Base-by-base conservation (phyloP, 2,329 filamentous ascomycete genomes). In the Microdochium bolleyi region DNA sequence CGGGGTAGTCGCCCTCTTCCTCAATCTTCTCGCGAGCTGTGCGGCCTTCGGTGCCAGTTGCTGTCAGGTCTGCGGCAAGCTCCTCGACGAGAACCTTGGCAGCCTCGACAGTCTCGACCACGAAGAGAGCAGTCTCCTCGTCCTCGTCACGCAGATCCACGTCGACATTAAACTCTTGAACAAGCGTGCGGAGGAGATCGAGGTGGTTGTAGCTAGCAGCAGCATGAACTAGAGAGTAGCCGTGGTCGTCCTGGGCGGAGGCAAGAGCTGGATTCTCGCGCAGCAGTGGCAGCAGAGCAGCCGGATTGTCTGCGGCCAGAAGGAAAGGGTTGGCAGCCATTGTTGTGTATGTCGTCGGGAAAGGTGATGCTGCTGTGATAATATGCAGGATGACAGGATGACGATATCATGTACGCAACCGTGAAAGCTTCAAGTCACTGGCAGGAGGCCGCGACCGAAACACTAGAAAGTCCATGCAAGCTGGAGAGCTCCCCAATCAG, bases 201-300 rank as follows among this genome's bases (percentile, higher is more conserved):
- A 89, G 73, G 66, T 97, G 92, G 66, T 87, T 88, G 77, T 97
- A 99, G 60, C 92, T 96, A 19, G 89, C 86, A 16, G 92, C 90
- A 51, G 94, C 94, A 70, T 99, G 94, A 49, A 97, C 75, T 24
- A 97, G 83, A 49, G 91, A 95, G 74, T 99, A 99, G 62, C 94
- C 94, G 64, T 96, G 88, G 55, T 87, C 84, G 69, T 99, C 94
- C 72, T 95, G 89, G 51, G 79, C 73, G 2, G 84, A 80, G 52
- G 94, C 92, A 51, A 95, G 76, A n/a, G 81, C 71, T 32, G 90
- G 89, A 60, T 90, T 81, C 56, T 84, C 75, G 57, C 82, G 80
- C 51, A 99, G 84, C 60, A 92, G 82, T 54, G 83, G 75, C 56
- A 96, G 76, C 52, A 99, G 82, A 48, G 80, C 77, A 44, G 82